phyloP scores from a whole-genome alignment of 2,329 filamentous ascomycete genomes.

The Aspergillus jensenii region DNA sequence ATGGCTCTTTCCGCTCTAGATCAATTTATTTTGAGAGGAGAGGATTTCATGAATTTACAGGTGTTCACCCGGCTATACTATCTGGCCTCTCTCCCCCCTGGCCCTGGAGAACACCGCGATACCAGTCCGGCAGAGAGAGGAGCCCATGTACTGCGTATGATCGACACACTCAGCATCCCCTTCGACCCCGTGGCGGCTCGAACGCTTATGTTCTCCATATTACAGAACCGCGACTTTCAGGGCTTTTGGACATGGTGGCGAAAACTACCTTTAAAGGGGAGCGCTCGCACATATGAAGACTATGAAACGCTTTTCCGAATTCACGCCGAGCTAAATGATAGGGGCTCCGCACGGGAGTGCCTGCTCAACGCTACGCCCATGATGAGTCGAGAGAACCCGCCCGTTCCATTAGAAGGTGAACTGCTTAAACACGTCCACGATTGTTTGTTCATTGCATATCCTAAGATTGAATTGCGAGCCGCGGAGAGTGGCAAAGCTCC shows the following conservation, averaged over 20 bases:
- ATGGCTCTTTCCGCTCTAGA: slow-evolving; percentile 44
- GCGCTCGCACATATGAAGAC: slow-evolving; percentile 51
- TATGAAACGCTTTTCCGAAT: slow-evolving; percentile 57
- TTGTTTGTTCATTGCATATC: slow-evolving; percentile 59
- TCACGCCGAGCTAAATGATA: slow-evolving; percentile 48
- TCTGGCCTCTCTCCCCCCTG: slow-evolving; percentile 27
- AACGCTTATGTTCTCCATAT: slow-evolving; percentile 31
- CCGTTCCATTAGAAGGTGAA: slow-evolving; percentile 45
- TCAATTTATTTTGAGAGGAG: slow-evolving; percentile 42
- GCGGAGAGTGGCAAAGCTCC: slow-evolving; percentile 16
- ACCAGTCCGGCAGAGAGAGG: background rate
- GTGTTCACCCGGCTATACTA: slow-evolving; percentile 49
- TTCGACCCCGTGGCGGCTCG: slow-evolving; percentile 31
- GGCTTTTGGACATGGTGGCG: slow-evolving; percentile 64
- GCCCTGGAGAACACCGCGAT: slow-evolving; percentile 38
- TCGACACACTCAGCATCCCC: slow-evolving; percentile 27
- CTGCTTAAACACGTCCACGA: slow-evolving; percentile 52
- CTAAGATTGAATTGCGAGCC: slow-evolving; percentile 42
- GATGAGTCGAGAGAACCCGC: slow-evolving; percentile 57
- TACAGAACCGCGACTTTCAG: slow-evolving; percentile 51
- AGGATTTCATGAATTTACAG: slow-evolving; percentile 44
- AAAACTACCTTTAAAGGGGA: slow-evolving; percentile 52
- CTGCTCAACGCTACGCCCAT: slow-evolving; percentile 57
- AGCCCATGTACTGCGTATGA: slow-evolving; percentile 27
- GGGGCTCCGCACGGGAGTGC: slow-evolving; percentile 47